Conservation (phyloP, 306 rosid genomes). For the Sphenostylis stenocarpa region DNA sequence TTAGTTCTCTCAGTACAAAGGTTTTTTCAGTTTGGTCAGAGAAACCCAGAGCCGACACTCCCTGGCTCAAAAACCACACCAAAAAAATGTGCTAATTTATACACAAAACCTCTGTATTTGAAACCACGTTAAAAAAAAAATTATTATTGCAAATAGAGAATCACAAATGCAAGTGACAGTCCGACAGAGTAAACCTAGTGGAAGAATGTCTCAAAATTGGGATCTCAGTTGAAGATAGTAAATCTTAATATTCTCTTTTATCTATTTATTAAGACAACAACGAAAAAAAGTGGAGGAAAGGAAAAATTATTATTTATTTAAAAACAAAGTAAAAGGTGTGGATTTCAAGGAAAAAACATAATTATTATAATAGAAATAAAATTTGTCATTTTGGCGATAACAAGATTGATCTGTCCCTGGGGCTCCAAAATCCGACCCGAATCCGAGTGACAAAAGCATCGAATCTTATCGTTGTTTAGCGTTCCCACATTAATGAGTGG, state of each 20-base stretch:
- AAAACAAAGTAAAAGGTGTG: not conserved
- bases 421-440: slow-evolving; percentile 2
- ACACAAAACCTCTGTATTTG: not conserved
- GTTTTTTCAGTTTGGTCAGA: slow-evolving; percentile 18
- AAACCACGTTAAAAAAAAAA: not conserved
- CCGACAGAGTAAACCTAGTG: not conserved
- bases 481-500: slow-evolving; percentile 27
- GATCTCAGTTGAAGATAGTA: not conserved
- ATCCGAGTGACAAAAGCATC: not conserved
- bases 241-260: too few relatives aligned
- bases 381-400: not conserved
- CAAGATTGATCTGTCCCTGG: slow-evolving; percentile 9
- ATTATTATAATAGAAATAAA: not conserved
- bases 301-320: too few relatives aligned
- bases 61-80: slow-evolving; percentile 11
- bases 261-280: too few relatives aligned
- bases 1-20: not conserved
- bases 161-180: not conserved
- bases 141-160: not conserved
- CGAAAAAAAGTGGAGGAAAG: too few relatives aligned
- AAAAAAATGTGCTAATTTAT: not conserved
- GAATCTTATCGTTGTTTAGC: slow-evolving; percentile 18
- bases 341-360: not conserved
- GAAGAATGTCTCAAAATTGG: not conserved
- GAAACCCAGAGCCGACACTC: slow-evolving; percentile 65